Percentiles rank a stretch among this genome's conserved stretches.
Conservation (phyloP, 305 asterid genomes). For the Galium porrigens region DNA sequence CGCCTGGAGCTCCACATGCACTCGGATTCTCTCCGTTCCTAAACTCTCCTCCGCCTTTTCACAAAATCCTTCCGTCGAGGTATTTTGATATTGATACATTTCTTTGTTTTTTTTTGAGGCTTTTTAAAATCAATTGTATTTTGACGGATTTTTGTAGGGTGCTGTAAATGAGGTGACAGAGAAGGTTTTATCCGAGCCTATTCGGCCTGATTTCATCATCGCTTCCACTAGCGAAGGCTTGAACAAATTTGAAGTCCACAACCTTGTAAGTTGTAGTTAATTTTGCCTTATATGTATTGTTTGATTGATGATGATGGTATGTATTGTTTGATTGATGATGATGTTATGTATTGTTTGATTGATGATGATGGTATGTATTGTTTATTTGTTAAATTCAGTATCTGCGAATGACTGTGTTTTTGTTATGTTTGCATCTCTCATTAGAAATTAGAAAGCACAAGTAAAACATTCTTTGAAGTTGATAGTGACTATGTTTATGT, state of each 20-base stretch:
- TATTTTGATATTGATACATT: not conserved
- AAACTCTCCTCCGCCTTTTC: slow-evolving; percentile 59
- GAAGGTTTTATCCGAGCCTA: slow-evolving; percentile 56
- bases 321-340: too few relatives aligned
- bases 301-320: not conserved
- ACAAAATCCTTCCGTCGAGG: slow-evolving; percentile 40
- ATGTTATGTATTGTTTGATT: not conserved
- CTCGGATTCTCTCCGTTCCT: slow-evolving; percentile 43
- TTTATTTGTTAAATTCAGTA: not conserved
- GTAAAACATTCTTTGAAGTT: not conserved
- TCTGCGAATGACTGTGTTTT: not conserved
- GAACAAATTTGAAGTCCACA: slow-evolving; percentile 22
- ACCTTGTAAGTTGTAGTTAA: slow-evolving; percentile 30
- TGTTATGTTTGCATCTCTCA: not conserved
- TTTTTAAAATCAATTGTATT: not conserved
- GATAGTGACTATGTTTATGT: not conserved
- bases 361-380: not conserved
- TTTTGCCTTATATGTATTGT: not conserved
- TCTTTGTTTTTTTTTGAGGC: not conserved
- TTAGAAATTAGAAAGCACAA: not conserved
- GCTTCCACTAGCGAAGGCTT: slow-evolving; percentile 45
- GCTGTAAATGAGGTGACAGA: slow-evolving; percentile 64
- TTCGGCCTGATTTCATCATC: slow-evolving; percentile 65
- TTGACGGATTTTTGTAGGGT: slow-evolving; percentile 23
- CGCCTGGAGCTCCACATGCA: slow-evolving; percentile 52